Evolutionary conservation across 75 land plant species (phyloP).

Genomic region (Gnetum montanum): DNA sequence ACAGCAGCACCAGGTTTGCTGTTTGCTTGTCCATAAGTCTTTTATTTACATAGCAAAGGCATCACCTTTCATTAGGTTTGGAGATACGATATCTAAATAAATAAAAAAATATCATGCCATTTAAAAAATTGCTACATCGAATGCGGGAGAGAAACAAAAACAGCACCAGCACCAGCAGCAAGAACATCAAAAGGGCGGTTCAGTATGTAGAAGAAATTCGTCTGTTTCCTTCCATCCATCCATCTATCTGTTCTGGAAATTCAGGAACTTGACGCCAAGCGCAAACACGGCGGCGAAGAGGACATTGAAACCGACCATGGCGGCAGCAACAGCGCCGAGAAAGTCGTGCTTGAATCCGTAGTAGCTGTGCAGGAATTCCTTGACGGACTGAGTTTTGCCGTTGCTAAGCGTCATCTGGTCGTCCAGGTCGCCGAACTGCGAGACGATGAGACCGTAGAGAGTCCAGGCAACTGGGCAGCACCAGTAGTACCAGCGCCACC

Average conservation of each 20-base stretch:
- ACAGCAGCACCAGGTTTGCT: too few relatives aligned
- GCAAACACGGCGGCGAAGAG: constrained; percentile 48
- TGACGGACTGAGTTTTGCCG: constrained; percentile 9
- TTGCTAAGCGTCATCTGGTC: constrained; percentile 11
- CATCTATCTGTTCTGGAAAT: constrained; percentile 35
- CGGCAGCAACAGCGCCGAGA: constrained; percentile 31
- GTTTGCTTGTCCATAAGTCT: too few relatives aligned
- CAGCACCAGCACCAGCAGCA: too few relatives aligned
- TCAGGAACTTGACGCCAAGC: constrained; percentile 50
- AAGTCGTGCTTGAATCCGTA: constrained; percentile 53
- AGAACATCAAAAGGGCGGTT: too few relatives aligned
- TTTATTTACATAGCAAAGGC: too few relatives aligned
- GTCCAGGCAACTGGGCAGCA: constrained; percentile 65
- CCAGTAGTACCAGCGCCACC: constrained; percentile 95
- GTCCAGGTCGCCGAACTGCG: constrained; percentile 52
- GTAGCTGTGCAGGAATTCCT: constrained; percentile 21
- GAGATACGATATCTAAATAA: too few relatives aligned
- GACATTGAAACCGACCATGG: constrained; percentile 35
- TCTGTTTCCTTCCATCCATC: too few relatives aligned
- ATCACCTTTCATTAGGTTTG: too few relatives aligned
- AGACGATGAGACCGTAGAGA: constrained; percentile 52
- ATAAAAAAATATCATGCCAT: too few relatives aligned
- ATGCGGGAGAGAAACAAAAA: too few relatives aligned
- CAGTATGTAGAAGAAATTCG: too few relatives aligned
- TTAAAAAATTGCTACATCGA: too few relatives aligned